Percentiles rank a stretch among this genome's conserved stretches.
Conservation (phyloP, 805 yeast genomes). For the Metschnikowia orientalis region DNA sequence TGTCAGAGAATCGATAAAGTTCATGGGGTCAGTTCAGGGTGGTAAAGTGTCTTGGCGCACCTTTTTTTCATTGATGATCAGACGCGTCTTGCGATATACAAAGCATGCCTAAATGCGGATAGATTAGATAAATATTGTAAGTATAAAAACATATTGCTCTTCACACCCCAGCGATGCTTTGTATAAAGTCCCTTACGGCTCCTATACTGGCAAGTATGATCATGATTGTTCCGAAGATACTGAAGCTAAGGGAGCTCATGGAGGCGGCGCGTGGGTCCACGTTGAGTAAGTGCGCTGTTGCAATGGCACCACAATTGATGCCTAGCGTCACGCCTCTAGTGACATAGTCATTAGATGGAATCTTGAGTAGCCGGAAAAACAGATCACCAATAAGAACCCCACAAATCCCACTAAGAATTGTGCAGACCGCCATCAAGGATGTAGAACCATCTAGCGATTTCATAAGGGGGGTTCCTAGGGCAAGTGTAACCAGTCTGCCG, state of each 20-base stretch:
- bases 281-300: constrained; percentile 68
- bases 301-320: constrained; percentile 76
- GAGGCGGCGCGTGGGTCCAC: constrained; percentile 79
- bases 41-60: background rate
- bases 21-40: constrained; percentile 1
- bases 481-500: constrained; percentile 75
- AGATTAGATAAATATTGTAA: background rate
- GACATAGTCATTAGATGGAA: constrained; percentile 61
- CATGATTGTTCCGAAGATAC: constrained; percentile 69
- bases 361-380: constrained; percentile 46
- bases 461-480: constrained; percentile 73
- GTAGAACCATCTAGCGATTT: constrained; percentile 63
- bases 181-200: constrained; percentile 35
- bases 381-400: constrained; percentile 65
- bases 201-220: constrained; percentile 61
- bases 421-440: constrained; percentile 72
- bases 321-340: constrained; percentile 76
- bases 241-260: constrained; percentile 66
- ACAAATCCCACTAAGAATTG: constrained; percentile 69
- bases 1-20: constrained; percentile 6
- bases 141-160: background rate
- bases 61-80: background rate
- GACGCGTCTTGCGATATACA: too few species aligned
- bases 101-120: background rate
- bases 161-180: constrained; percentile 43